Base-by-base conservation (phyloP, 2,329 filamentous ascomycete species). In the Aspergillus quadricinctus region DNA sequence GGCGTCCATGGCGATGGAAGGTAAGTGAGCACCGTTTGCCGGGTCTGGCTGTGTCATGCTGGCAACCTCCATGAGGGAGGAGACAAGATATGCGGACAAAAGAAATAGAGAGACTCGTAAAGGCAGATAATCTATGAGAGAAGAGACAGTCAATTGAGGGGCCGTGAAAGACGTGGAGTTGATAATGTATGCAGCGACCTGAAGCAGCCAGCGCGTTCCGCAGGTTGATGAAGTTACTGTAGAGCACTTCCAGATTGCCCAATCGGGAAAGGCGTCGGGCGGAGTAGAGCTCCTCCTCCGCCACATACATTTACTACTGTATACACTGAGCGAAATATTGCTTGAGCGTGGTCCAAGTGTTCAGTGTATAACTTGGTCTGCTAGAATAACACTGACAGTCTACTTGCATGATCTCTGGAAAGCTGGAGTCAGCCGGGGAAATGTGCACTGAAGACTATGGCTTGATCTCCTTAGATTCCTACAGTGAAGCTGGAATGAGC, bases 1-100 rank as follows among this genome's bases (percentile, higher is more conserved):
- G 37, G 62, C 61, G 52, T 75, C 71, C 59, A 69, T 71, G 43
- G 61, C 52, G 62, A 51, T 55, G 31, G 28, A 21, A 21, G 23
- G 41, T 23, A 37, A 25, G 28, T 53, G 48, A 52, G 50, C 31
- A 31, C 48, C 48, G 41, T 45, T 45, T 37, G 31, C 5, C 41
- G 8, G 41, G 21, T 46, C 43, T 17, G 43, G 43, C 43, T 46
- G 43, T 46, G 43, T 21, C 43, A 50, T 40, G 46, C 25, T 56
- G 46, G 56, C 49, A 27, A 51, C 54, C 48, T 54, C 35, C 48
- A 46, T 52, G 37, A 43, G 29, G 52, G 37, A 19, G 51, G 27
- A 41, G 27, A 28, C 23, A 35, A 37, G 29, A 37, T 14, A n/a
- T 29, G 41, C n/a, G 17, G 25, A 31, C 2, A 23, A 4, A 37